Conservation (phyloP, 2,329 filamentous ascomycete species). For the Knufia petricola region DNA sequence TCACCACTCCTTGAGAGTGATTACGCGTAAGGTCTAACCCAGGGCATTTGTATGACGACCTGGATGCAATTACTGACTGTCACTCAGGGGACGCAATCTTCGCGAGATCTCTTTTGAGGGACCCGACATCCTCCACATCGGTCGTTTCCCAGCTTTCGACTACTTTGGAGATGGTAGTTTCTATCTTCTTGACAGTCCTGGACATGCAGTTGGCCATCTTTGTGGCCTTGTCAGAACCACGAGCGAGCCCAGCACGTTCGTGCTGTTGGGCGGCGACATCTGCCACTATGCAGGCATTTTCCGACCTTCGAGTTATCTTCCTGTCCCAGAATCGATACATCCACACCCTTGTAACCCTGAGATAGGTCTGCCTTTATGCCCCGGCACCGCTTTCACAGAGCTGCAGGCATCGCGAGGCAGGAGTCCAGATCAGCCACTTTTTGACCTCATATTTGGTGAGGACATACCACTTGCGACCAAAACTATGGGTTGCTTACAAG, state of each 20-base stretch:
- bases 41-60: no score
- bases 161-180: constrained; percentile 35
- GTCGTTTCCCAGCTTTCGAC: constrained; percentile 32
- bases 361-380: constrained; percentile 11
- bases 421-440: constrained; percentile 8
- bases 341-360: no score
- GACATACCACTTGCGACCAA: constrained; percentile 10
- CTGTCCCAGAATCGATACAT: constrained; percentile 6
- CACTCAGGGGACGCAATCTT: constrained; percentile 19
- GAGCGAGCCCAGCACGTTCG: constrained; percentile 9
- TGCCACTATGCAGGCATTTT: constrained; percentile 9
- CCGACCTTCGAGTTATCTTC: constrained; percentile 8
- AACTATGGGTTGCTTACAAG: constrained; percentile 19
- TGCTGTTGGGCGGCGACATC: constrained; percentile 8
- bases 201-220: constrained; percentile 39
- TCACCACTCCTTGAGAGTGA: no score
- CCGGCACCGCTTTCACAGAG: constrained; percentile 5
- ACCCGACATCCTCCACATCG: constrained; percentile 18
- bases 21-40: no score
- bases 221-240: constrained; percentile 40
- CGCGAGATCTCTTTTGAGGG: constrained; percentile 16
- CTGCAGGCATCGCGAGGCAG: constrained; percentile 8
- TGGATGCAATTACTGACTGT: not conserved
- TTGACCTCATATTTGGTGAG: constrained; percentile 11
- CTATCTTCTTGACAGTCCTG: constrained; percentile 38